Evolutionary conservation across 768 basidiomycete genomes (phyloP), one percentile per base, ranked within the genome.

Genomic region (Russula vinacea): DNA sequence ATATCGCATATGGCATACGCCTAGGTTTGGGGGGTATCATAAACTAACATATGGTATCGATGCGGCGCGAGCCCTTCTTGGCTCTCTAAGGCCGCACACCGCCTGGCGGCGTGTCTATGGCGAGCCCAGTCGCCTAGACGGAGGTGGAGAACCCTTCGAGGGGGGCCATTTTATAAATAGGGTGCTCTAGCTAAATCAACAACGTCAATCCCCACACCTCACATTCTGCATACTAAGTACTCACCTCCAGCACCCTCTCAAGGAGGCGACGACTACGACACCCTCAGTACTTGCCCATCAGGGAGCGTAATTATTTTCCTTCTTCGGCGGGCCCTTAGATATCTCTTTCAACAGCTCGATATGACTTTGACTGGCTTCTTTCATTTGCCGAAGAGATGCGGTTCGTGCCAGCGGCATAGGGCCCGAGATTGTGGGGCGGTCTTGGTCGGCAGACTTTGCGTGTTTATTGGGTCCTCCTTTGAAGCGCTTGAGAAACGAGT

Each of bases 391-490:
- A 11, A 69, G 9, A 39, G 68, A 69, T 24, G 66, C 56, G 22
- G 68, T 56, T n/a, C 62, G 59, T 47, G 62, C 66, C 11, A 76
- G 67, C 22, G 74, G 74, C 62, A 73, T 70, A 39, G 75, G 75
- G 32, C 72, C 73, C 13, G 75, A 76, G 59, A 76, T 76, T 33
- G 64, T 47, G 24, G 71, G 74, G 39, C 71, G 70, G 29, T 68
- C 71, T 14, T 35, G 2, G 35, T 67, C 51, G 66, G 56, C 32
- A 33, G 47, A 45, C 40, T 60, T 56, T 51, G 62, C 16, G 29
- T 45, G 52, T 51, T 67, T 72, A 56, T 57, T 59, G 39, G 58
- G 67, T 42, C 60, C 39, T 29, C 67, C 69, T 42, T 69, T 62
- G n/a, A 70, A 61, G 57, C 71, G 68, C 51, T 67, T 65, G 65